Evolutionary conservation across 495 filamentous ascomycete genomes (phyloP).

Genomic region (Hypoxylon rickii): DNA sequence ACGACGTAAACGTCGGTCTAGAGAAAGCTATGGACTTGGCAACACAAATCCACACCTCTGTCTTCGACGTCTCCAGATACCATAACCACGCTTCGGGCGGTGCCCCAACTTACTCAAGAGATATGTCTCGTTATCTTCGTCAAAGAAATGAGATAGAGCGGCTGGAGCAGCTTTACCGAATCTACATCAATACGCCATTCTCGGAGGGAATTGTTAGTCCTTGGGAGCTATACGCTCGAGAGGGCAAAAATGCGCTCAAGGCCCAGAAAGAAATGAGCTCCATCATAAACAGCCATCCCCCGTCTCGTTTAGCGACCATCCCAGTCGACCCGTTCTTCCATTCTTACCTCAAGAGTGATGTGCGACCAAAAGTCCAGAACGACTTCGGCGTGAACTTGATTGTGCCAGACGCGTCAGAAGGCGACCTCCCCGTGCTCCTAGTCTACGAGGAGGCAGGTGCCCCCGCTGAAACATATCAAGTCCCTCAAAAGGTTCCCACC

Average conservation of each 20-base stretch:
- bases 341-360: conserved; percentile 68
- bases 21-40: conserved; percentile 83
- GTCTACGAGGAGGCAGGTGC: conserved; percentile 77
- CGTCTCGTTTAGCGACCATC: conserved; percentile 69
- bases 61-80: conserved; percentile 76
- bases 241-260: conserved; percentile 79
- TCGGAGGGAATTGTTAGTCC: conserved; percentile 63
- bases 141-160: conserved; percentile 76
- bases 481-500: conserved; percentile 64
- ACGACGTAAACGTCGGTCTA: conserved; percentile 70
- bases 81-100: conserved; percentile 74
- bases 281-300: conserved; percentile 79
- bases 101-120: conserved; percentile 75
- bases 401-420: conserved; percentile 65
- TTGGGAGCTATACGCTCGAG: conserved; percentile 84
- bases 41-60: conserved; percentile 76
- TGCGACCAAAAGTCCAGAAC: conserved; percentile 64
- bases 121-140: conserved; percentile 81
- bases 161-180: conserved; percentile 75
- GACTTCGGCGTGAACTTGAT: conserved; percentile 81
- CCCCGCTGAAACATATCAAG: conserved; percentile 61
- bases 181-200: conserved; percentile 78
- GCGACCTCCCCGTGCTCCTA: conserved; percentile 68
- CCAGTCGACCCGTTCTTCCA: conserved; percentile 87
- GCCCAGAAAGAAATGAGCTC: conserved; percentile 81